These are phyloP conservation scores for Saccharomyces jurei DNA, from an alignment of 805 yeast species.

Conservation along the genomic window DNA sequence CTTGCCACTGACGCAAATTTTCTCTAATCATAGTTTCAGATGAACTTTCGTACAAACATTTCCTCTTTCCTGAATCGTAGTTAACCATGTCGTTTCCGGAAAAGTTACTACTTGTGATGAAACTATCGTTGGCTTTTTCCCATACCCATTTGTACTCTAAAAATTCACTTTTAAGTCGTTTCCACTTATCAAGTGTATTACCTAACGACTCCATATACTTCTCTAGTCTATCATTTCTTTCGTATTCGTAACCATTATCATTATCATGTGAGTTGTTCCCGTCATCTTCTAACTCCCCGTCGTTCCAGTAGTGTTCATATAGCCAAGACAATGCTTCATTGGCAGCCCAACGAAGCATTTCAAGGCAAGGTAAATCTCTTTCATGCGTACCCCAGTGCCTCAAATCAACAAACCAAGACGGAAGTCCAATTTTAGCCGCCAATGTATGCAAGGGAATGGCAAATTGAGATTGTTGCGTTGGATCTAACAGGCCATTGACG, in stretches of 20 bases:
- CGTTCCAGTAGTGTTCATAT: conserved; percentile 62
- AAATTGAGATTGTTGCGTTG: conserved; percentile 66
- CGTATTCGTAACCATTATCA: conserved; percentile 4
- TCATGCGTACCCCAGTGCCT: conserved; percentile 93
- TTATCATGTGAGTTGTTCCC: conserved; percentile 12
- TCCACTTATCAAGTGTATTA: conserved; percentile 1
- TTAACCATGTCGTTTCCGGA: conserved; percentile 47
- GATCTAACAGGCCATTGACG: conserved; percentile 87
- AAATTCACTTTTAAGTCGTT: conserved; percentile 3
- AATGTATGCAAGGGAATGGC: conserved; percentile 73
- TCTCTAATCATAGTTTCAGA: conserved; percentile 11
- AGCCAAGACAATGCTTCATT: conserved; percentile 69
- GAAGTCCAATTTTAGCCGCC: conserved; percentile 62
- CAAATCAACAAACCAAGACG: conserved; percentile 78
- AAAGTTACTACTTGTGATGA: conserved; percentile 21
- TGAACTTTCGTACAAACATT: conserved; percentile 1
- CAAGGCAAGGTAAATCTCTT: conserved; percentile 55
- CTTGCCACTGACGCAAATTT: conserved; percentile 10
- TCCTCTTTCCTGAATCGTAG: conserved; percentile 46
- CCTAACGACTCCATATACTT: conserved; percentile 1
- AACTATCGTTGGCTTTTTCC: conserved; percentile 9
- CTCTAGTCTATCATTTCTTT: not conserved
- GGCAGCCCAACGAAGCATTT: conserved; percentile 54
- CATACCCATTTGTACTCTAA: conserved; percentile 13
- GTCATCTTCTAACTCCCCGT: conserved; percentile 19